These are phyloP conservation scores for Backusella westeae DNA, from an alignment of 192 early-diverging fungal genomes.

Conservation along the genomic window DNA sequence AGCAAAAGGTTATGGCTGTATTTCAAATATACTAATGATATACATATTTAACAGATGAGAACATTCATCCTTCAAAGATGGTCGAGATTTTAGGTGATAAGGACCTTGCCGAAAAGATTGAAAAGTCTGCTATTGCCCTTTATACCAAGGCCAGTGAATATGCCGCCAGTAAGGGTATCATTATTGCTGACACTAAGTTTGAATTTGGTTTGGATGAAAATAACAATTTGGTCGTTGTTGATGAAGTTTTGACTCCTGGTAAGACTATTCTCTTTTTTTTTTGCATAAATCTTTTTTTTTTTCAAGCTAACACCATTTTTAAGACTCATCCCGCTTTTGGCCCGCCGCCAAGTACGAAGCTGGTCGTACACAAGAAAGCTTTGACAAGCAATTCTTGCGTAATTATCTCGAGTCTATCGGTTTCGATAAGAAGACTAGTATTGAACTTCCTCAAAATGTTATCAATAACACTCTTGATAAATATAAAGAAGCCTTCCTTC, in stretches of 20 bases:
- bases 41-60: slow-evolving; percentile 71
- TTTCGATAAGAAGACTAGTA: slow-evolving; percentile 86
- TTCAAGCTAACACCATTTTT: not conserved
- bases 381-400: slow-evolving; percentile 97
- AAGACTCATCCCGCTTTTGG: slow-evolving; percentile 99
- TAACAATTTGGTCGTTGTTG: slow-evolving; percentile 81
- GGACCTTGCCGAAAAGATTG: slow-evolving; percentile 73
- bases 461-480: slow-evolving; percentile 84
- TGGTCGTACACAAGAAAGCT: slow-evolving; percentile 80
- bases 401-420: slow-evolving; percentile 86
- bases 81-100: slow-evolving; percentile 80
- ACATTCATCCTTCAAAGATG: slow-evolving; percentile 93
- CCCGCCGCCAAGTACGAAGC: slow-evolving; percentile 75
- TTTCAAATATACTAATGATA: not conserved
- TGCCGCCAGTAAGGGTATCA: slow-evolving; percentile 81
- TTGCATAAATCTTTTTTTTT: not conserved
- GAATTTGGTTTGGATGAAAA: slow-evolving; percentile 94
- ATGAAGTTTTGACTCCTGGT: slow-evolving; percentile 97
- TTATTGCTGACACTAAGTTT: slow-evolving; percentile 99
- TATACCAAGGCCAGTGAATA: slow-evolving; percentile 89
- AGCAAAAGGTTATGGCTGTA: not conserved
- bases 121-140: slow-evolving; percentile 68
- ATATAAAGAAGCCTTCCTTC: slow-evolving; percentile 87
- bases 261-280: slow-evolving; percentile 18
- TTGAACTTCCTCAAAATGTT: slow-evolving; percentile 83